Evolutionary conservation across 2,329 filamentous ascomycete species (phyloP).

Genomic region (Cylindrodendrum hubeiense): DNA sequence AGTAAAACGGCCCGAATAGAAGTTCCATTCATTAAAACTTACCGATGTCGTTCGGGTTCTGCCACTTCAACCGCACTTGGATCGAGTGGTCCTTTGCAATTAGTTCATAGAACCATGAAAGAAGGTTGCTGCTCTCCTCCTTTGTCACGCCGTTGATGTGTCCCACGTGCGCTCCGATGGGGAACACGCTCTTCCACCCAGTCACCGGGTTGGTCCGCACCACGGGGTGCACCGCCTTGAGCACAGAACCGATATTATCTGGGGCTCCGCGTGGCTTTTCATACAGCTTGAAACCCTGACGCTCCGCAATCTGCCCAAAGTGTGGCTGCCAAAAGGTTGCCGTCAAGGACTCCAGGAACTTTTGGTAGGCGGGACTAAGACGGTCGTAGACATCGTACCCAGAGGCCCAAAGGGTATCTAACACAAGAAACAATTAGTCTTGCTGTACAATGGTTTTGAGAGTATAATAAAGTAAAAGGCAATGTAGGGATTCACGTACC

Average conservation of each 20-base stretch:
- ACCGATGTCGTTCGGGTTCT: slow-evolving; percentile 58
- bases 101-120: slow-evolving; percentile 64
- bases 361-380: slow-evolving; percentile 66
- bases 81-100: slow-evolving; percentile 68
- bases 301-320: slow-evolving; percentile 62
- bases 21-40: slow-evolving; percentile 2
- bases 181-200: slow-evolving; percentile 68
- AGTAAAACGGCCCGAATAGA: neutral
- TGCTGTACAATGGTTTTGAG: neutral
- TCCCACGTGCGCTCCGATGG: slow-evolving; percentile 62
- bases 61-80: slow-evolving; percentile 62
- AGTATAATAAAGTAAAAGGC: neutral
- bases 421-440: neutral
- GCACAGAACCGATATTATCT: slow-evolving; percentile 60
- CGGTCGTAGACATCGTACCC: slow-evolving; percentile 77
- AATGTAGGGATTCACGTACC: slow-evolving; percentile 48
- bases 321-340: slow-evolving; percentile 65
- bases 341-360: slow-evolving; percentile 70
- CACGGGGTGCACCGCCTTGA: slow-evolving; percentile 66
- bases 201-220: slow-evolving; percentile 70
- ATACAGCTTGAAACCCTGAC: slow-evolving; percentile 60
- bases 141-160: slow-evolving; percentile 63
- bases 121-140: slow-evolving; percentile 61
- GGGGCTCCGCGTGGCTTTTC: slow-evolving; percentile 60
- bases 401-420: slow-evolving; percentile 75